Evolutionary conservation across 2,329 filamentous ascomycete genomes (phyloP), one percentile per base, ranked within the genome.

Genomic region (Beauveria caledonica): DNA sequence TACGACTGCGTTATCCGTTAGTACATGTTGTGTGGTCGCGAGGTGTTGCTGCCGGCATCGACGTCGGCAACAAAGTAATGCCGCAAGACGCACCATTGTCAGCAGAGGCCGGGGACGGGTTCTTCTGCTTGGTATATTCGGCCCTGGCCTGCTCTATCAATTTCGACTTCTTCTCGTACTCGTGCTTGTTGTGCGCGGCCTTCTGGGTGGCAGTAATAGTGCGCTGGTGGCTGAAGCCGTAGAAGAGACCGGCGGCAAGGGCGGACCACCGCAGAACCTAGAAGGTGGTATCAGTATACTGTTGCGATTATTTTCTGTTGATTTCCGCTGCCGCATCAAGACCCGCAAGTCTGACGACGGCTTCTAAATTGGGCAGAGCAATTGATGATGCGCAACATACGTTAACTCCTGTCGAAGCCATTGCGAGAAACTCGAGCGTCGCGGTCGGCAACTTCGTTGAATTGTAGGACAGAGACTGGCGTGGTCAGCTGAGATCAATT

Each of bases 231-330:
- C 87, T 90, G 81, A 96, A 86, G 76, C 94, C 94, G 81, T 99
- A 99, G 79, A 96, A 87, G 74, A 97, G 80, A 74, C 94, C 94
- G 71, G 91, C 82, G 72, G 87, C 89, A 68, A 99, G 89, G 74
- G 92, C 92, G 73, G 92, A 93, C 84, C 93, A 99, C 79, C 94
- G 92, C 77, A 97, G 85, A 77, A 99, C 93, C 94, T 99, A 76
- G 57, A 69, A 64, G 36, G 59, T 60, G 66, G 64, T 69, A 70
- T 73, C 70, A 72, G 68, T 64, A 45, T 59, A 25, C 13, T 11
- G 29, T 3, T 44, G 36, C 36, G 11, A 40, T 42, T 0, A 36
- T n/a, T 42, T 36, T n/a, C 10, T 15, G 39, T 10, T 25, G 5
- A 11, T 13, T 15, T 25, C 27, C 2, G 36, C 36, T 19, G 48